phyloP scores from a whole-genome alignment of 305 asterid species.

The Fraxinus platypoda region DNA sequence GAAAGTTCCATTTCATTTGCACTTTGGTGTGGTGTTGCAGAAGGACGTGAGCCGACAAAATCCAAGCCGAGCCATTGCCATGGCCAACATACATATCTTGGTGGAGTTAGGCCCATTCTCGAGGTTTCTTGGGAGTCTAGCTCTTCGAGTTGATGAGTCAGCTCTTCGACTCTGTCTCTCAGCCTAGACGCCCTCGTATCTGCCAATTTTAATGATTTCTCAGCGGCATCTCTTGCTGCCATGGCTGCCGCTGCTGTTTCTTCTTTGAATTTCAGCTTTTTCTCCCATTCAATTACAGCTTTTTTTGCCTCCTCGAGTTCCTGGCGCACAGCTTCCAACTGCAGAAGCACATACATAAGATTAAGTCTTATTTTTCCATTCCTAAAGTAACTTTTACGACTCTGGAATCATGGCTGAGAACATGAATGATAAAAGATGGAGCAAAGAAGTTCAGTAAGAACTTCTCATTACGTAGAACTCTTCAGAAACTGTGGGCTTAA shows the following conservation, averaged over 20 bases:
- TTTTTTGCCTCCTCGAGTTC: constrained; percentile 86
- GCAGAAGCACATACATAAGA: constrained; percentile 28
- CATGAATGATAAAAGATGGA: neutral
- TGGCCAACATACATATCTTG: constrained; percentile 93
- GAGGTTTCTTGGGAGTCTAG: constrained; percentile 59
- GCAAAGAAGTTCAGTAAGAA: neutral
- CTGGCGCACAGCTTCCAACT: constrained; percentile 67
- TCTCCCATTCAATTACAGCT: constrained; percentile 67
- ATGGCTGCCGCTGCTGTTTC: constrained; percentile 95
- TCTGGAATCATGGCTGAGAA: neutral
- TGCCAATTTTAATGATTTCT: constrained; percentile 79
- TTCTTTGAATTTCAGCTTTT: constrained; percentile 87
- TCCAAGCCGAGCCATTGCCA: constrained; percentile 99
- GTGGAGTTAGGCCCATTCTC: constrained; percentile 50
- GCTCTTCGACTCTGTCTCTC: constrained; percentile 90
- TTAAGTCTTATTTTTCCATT: constrained; percentile 1
- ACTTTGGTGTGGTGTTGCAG: constrained; percentile 43
- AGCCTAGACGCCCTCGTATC: constrained; percentile 78
- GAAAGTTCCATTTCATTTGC: constrained; percentile 97
- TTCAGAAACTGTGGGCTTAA: neutral
- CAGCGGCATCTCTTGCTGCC: constrained; percentile 98
- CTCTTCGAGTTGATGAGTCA: constrained; percentile 82
- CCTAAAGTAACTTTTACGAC: neutral
- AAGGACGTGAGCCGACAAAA: constrained; percentile 51
- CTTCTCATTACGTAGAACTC: neutral